These are phyloP conservation scores for Colletotrichum sp. DNA, from an alignment of 2,329 filamentous ascomycete genomes.

Conservation along the genomic window DNA sequence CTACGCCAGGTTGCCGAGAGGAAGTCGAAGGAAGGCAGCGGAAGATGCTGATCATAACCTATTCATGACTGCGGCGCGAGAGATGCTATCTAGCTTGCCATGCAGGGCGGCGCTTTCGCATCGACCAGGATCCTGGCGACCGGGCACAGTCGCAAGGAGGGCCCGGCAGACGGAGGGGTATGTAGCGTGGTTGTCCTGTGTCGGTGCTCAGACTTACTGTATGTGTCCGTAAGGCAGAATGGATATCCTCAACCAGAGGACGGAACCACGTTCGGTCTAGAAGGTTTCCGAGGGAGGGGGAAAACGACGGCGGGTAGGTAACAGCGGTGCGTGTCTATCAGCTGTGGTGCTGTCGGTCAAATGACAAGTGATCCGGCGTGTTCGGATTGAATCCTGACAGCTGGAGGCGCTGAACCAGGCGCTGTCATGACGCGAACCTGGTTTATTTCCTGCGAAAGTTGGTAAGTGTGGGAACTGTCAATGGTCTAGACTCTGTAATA, in stretches of 20 bases:
- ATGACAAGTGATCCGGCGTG: not conserved
- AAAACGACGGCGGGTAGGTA: not conserved
- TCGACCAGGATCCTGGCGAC: not conserved
- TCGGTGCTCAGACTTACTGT: not conserved
- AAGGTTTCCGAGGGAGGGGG: not conserved
- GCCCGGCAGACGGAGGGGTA: not conserved
- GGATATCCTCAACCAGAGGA: not conserved
- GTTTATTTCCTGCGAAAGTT: constrained; percentile 7
- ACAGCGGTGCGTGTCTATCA: not conserved
- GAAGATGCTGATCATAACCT: constrained; percentile 2
- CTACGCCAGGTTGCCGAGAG: not conserved
- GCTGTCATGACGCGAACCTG: constrained; percentile 2
- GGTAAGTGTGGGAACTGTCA: constrained; percentile 10
- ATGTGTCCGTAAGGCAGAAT: not conserved
- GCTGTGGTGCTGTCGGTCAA: not conserved
- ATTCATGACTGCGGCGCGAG: not conserved
- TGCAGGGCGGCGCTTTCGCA: not conserved
- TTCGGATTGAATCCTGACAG: not conserved
- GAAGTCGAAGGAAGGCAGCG: not conserved
- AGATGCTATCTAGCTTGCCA: not conserved
- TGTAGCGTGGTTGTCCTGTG: not conserved
- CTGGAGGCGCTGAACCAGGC: not conserved
- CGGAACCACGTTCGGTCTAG: not conserved
- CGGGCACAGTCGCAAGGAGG: not conserved
- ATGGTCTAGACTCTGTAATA: constrained; percentile 1